Evolutionary conservation across 345 rosid genomes (phyloP), one percentile per base, ranked within the genome.

Genomic region (Eucalyptus erythrocorys): DNA sequence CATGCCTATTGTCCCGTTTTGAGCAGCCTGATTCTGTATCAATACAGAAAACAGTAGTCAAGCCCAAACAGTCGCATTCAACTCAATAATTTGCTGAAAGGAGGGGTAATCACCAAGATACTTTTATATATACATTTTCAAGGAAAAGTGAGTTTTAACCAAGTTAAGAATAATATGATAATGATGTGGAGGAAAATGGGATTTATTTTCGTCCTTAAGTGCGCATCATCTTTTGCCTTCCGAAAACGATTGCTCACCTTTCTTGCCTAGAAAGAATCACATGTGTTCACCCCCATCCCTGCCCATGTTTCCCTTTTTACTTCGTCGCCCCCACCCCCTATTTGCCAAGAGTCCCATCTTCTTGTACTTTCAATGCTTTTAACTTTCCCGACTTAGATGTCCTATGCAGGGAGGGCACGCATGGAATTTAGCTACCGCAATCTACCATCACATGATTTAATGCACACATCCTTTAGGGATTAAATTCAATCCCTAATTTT

Each of bases 1-100:
- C 12, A 93, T 61, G 59, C 94, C 94, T 47, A 93, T 87, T 79
- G 14, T 26, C 43, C 91, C 93, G 85, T 93, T 93, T 84, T 91
- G 93, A 89, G 87, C 55, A n/a, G 92, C 89, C 90, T 93, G 51
- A 48, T 51, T 27, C n/a, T 61, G 27, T 14, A 86, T 26, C 45
- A 53, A 9, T 79, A 10, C 50, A 48, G 1, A 3, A n/a, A 68
- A n/a, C 1, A 50, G 34, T 2, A 7, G 55, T 51, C 55, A 50
- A 48, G 61, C 37, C 45, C 57, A 61, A n/a, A n/a, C n/a, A 24
- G 10, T 37, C 21, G 34, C 81, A n/a, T 76, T 15, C 50, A 71
- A 43, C 27, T 85, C 22, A 43, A n/a, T 64, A 64, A 16, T n/a
- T 66, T 32, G 79, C 42, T 8, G 48, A 13, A 26, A 59, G 6